These are phyloP conservation scores for Nemania sp. DNA, from an alignment of 2,329 filamentous ascomycete genomes.

Conservation along the genomic window DNA sequence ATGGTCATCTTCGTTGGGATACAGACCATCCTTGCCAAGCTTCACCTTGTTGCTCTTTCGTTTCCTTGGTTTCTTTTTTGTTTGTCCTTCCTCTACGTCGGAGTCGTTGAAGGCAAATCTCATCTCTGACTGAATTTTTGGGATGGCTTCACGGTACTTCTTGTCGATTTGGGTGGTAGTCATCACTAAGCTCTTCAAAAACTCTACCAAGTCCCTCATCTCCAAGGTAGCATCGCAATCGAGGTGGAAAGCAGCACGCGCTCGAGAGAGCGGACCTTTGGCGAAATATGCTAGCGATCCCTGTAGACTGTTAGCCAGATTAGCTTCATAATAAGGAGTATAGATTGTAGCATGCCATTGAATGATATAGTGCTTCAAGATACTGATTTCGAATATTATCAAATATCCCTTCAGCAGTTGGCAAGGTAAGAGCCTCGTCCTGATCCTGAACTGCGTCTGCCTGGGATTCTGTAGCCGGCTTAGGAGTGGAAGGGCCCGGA, in stretches of 20 bases:
- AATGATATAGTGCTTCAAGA: slow-evolving; percentile 63
- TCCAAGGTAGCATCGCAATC: slow-evolving; percentile 63
- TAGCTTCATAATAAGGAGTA: neutral
- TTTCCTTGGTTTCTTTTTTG: slow-evolving; percentile 49
- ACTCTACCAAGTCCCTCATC: slow-evolving; percentile 66
- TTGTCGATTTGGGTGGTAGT: slow-evolving; percentile 72
- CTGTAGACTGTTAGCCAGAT: slow-evolving; percentile 51
- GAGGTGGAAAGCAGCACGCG: slow-evolving; percentile 69
- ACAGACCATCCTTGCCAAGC: slow-evolving; percentile 69
- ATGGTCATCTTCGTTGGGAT: slow-evolving; percentile 65
- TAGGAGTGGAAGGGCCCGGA: neutral
- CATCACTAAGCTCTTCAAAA: slow-evolving; percentile 70
- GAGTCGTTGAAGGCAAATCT: slow-evolving; percentile 60
- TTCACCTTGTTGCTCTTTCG: slow-evolving; percentile 66
- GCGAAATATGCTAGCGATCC: slow-evolving; percentile 82
- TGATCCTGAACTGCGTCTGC: slow-evolving; percentile 12
- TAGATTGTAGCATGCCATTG: slow-evolving; percentile 53
- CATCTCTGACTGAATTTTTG: slow-evolving; percentile 61
- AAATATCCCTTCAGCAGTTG: slow-evolving; percentile 57
- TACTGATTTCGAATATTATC: slow-evolving; percentile 62
- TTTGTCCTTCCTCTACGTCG: slow-evolving; percentile 51
- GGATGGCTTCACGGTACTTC: slow-evolving; percentile 75
- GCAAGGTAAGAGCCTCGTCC: slow-evolving; percentile 37
- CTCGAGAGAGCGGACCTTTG: slow-evolving; percentile 77
- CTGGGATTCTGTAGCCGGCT: slow-evolving; percentile 18